Evolutionary conservation across 1,139 yeast genomes (phyloP), one percentile per base, ranked within the genome.

Genomic region (Nakaseomyces uthaithaninus): DNA sequence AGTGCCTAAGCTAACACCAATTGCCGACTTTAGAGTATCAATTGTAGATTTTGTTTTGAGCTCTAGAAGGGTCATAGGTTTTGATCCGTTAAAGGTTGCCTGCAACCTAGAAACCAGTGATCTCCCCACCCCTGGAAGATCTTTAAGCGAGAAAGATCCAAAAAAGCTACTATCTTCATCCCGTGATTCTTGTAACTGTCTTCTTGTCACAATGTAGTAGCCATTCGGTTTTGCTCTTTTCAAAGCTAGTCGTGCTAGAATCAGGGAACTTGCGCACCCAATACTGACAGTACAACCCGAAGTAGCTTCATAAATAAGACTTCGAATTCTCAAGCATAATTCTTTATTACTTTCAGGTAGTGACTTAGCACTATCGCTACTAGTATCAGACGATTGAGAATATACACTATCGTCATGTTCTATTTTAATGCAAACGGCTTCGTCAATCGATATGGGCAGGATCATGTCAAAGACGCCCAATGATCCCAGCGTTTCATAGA

Each of bases 381-480:
- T n/a, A n/a, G n/a, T n/a, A n/a, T 4, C 5, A 3, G 34, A 39
- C 2, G 36, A 40, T 4, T 38, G 22, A 23, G 38, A 33, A 8
- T 28, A 8, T 25, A 41, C 37, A 25, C 45, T 47, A 37, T 44
- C 42, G 23, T 28, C 27, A 20, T 12, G 11, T 19, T 28, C 23
- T 72, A 84, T 65, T 1, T 80, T 70, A 50, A 89, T 95, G 11
- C 89, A 62, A 22, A 91, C 63, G 0, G 86, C 95, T 55, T 91
- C 98, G 60, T 91, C 98, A 4, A 91, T 79, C 51, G 93, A 86
- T 0, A 91, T 87, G 0, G 98, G 97, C 33, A 77, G 69, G 2
- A 91, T 71, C 6, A 75, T 63, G 50, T 80, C 83, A 37, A 55
- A 60, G 10, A 44, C 23, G 10, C 38, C 35, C 6, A 36, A 33